Percentiles rank a stretch among this genome's conserved stretches.
phyloP scores from a whole-genome alignment of 805 yeast species.

The Tetrapisispora iriomotensis region DNA sequence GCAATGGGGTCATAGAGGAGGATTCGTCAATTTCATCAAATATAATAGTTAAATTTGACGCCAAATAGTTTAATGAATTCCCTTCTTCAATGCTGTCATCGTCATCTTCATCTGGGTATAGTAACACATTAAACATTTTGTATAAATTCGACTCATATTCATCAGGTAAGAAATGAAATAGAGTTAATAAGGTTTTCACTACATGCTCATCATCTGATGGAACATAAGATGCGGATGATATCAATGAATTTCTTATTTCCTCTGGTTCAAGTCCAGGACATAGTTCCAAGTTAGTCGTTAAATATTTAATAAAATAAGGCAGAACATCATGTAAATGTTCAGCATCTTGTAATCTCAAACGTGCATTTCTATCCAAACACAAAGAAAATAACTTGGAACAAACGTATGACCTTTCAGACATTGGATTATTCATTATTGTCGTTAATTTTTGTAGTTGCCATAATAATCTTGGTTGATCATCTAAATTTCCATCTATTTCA shows the following conservation, averaged over 20 bases:
- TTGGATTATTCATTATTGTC: constrained; percentile 13
- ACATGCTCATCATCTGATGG: constrained; percentile 13
- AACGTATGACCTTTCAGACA: constrained; percentile 18
- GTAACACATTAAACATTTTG: constrained; percentile 26
- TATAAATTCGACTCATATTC: constrained; percentile 26
- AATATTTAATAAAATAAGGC: constrained; percentile 22
- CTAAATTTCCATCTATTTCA: constrained; percentile 4
- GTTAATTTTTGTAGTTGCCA: constrained; percentile 25
- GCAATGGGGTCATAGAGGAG: constrained; percentile 3
- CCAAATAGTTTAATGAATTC: constrained; percentile 19
- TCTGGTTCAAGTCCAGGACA: constrained; percentile 13
- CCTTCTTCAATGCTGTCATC: constrained; percentile 8
- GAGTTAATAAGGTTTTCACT: constrained; percentile 18
- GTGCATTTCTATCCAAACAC: constrained; percentile 15
- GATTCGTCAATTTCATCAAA: constrained; percentile 26
- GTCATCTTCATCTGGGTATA: constrained; percentile 20
- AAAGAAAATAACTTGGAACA: constrained; percentile 15
- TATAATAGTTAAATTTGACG: constrained; percentile 24
- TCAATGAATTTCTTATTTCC: constrained; percentile 12
- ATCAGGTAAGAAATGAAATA: constrained; percentile 28
- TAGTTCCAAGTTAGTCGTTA: constrained; percentile 7
- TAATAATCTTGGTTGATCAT: constrained; percentile 18
- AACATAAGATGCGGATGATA: constrained; percentile 23
- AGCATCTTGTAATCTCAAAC: constrained; percentile 11
- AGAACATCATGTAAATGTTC: constrained; percentile 25